phyloP scores from a whole-genome alignment of 225 moss, liverwort and hornwort species.

The Pleurozium schreberi region DNA sequence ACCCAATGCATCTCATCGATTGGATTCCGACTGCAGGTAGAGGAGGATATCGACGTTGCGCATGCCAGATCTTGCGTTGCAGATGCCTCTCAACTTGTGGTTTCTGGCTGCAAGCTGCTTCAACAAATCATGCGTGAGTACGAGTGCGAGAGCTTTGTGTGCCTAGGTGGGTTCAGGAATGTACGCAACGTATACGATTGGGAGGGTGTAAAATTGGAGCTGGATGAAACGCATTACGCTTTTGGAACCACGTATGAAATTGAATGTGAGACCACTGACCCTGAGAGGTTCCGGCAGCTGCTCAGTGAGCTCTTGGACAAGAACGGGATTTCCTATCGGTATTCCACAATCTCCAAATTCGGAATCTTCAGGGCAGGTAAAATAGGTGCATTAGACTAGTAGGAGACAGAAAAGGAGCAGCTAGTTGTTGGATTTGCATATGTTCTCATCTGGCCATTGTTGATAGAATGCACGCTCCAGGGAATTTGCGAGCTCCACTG shows the following conservation, averaged over 20 bases:
- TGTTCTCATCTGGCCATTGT: not conserved
- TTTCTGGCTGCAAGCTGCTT: conserved; percentile 38
- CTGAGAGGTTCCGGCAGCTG: conserved; percentile 66
- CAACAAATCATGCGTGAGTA: conserved; percentile 55
- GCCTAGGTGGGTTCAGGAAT: conserved; percentile 87
- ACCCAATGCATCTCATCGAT: not conserved
- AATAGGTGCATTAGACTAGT: conserved; percentile 25
- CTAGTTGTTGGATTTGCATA: not conserved
- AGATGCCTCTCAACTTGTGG: conserved; percentile 43
- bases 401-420: not conserved
- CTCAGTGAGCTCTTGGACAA: conserved; percentile 52
- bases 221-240: conserved; percentile 86
- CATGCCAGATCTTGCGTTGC: conserved; percentile 57
- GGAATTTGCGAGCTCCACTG: not conserved
- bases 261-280: conserved; percentile 79
- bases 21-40: conserved; percentile 29
- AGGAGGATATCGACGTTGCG: conserved; percentile 81
- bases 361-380: conserved; percentile 77
- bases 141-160: conserved; percentile 53
- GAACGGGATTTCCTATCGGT: conserved; percentile 49
- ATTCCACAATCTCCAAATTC: conserved; percentile 78
- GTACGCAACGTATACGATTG: conserved; percentile 73
- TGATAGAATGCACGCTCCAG: not conserved
- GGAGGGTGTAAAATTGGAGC: conserved; percentile 71
- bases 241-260: conserved; percentile 86